Evolutionary conservation across 2,329 filamentous ascomycete species (phyloP), one percentile per base, ranked within the genome.

Genomic region (Cercospora sp.): DNA sequence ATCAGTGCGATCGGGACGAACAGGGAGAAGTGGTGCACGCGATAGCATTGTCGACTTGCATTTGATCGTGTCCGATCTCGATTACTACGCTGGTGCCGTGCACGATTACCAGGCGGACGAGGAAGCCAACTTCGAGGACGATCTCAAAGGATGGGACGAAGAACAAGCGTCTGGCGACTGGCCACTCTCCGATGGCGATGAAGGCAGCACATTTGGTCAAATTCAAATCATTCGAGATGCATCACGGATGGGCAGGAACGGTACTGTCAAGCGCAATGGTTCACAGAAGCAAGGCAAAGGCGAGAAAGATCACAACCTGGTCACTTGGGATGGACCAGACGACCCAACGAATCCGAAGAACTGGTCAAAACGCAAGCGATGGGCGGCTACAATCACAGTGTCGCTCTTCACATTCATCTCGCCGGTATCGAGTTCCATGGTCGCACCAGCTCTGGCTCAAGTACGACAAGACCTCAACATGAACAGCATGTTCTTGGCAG

Each of bases 331-430:
- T 65, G 78, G 79, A 2, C 77, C 80, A 4, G 76, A 82, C 32
- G 83, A 85, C 67, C 81, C 80, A 10, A 75, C 75, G 26, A 84
- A 85, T 61, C 83, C 83, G 0, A 82, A 83, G 70, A 84, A 83
- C 66, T 83, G 82, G 82, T 73, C 75, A 2, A 78, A 78, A 67
- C 77, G 75, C 64, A 74, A 78, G 32, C 83, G 83, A 73, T 84
- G 82, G 82, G 74, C 79, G 24, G 80, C 80, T 1, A 83, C 81
- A 0, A 70, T 82, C 45, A 79, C 83, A 32, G 80, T 83, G 2
- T 80, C 79, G 1, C 73, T 77, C 32, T 80, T 80, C 68, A 79
- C 78, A 13, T 80, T 80, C 74, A 80, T 80, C 55, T 78, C 78
- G 2, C 79, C 79, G 2, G 77, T 80, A 3, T 78, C 78, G 30